phyloP scores from a whole-genome alignment of 140 eudicot species.

The Senecio squalidus region DNA sequence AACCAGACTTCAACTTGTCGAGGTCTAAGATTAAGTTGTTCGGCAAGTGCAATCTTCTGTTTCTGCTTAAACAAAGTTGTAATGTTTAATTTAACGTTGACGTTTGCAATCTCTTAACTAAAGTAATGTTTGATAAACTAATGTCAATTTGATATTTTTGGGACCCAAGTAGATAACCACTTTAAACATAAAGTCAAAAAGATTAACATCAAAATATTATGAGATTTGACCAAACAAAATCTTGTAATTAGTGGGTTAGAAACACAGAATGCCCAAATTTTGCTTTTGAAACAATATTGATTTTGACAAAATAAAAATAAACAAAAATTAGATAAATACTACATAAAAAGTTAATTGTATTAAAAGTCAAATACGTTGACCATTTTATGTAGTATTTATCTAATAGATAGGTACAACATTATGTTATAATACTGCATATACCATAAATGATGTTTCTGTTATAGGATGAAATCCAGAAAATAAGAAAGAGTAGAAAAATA shows the following conservation, averaged over 20 bases:
- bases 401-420: no score
- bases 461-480: no score
- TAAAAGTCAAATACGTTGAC: no score
- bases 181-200: neutral
- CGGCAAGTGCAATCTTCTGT: slow-evolving; percentile 81
- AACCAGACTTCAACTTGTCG: slow-evolving; percentile 98
- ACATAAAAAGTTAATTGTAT: no score
- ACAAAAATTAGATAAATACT: no score
- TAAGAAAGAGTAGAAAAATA: no score
- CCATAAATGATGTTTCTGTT: no score
- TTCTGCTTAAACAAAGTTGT: slow-evolving; percentile 43
- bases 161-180: slow-evolving; percentile 3
- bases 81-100: neutral
- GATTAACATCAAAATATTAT: slow-evolving; percentile 9
- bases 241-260: slow-evolving; percentile 23
- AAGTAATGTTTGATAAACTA: neutral
- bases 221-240: slow-evolving; percentile 8
- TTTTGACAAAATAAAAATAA: no score
- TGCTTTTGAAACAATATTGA: no score
- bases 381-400: no score
- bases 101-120: no score
- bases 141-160: slow-evolving; percentile 1
- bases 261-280: neutral
- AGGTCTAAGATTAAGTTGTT: slow-evolving; percentile 74
- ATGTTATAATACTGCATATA: no score